phyloP scores from a whole-genome alignment of 768 basidiomycete species.

The Tricholoma terreum region DNA sequence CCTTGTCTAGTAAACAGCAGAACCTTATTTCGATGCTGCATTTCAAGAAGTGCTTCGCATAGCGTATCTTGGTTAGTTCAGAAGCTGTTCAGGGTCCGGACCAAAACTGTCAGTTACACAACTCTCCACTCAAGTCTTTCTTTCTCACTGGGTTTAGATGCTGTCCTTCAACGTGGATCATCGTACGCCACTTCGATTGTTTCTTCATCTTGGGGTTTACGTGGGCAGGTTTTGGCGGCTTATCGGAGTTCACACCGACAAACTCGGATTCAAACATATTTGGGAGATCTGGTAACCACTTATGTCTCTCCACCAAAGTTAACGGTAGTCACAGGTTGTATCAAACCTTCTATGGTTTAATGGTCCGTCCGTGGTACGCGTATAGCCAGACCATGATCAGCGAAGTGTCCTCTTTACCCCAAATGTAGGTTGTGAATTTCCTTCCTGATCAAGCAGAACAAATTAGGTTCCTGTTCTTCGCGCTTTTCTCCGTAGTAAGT shows the following conservation, averaged over 20 bases:
- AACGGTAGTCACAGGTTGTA: conserved; percentile 47
- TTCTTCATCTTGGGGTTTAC: background rate
- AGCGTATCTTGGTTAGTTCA: conserved; percentile 71
- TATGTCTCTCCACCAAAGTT: background rate
- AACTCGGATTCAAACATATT: conserved; percentile 78
- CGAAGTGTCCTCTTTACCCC: conserved; percentile 69
- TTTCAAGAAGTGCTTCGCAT: background rate
- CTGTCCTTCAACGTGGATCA: conserved; percentile 70
- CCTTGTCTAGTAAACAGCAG: conserved; percentile 54
- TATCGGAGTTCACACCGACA: conserved; percentile 69
- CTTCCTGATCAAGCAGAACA: conserved; percentile 9
- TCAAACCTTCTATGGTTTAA: conserved; percentile 66
- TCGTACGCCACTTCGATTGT: conserved; percentile 35
- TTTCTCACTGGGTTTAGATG: conserved; percentile 45
- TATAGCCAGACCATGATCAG: conserved; percentile 84
- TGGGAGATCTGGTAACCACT: conserved; percentile 72
- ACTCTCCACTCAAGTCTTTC: background rate
- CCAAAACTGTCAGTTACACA: conserved; percentile 49
- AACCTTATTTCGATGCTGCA: background rate
- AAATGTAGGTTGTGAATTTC: conserved; percentile 47
- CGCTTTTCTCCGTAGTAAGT: conserved; percentile 65
- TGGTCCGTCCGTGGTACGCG: conserved; percentile 80
- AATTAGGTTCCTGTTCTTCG: conserved; percentile 66
- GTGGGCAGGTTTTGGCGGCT: conserved; percentile 69
- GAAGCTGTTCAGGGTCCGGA: conserved; percentile 58